phyloP scores from a whole-genome alignment of 2,329 filamentous ascomycete species.

The Fusarium nodosum region DNA sequence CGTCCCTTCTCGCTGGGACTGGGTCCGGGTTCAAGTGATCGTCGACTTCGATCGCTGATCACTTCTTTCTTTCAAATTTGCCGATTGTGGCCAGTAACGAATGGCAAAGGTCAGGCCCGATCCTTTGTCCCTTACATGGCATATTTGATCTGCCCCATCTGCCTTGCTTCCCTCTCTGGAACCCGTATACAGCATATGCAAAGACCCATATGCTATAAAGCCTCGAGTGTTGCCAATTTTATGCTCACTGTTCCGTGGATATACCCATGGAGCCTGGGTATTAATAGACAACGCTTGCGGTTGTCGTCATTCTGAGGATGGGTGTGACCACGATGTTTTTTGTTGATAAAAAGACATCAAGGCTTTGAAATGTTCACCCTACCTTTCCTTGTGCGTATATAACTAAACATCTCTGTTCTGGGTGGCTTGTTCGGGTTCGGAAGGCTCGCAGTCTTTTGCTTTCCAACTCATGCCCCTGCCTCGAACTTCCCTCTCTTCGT shows the following conservation, averaged over 20 bases:
- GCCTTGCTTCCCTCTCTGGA: constrained; percentile 1
- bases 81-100: neutral
- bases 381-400: constrained; percentile 11
- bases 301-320: neutral
- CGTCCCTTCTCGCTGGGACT: neutral
- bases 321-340: neutral
- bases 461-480: neutral
- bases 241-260: neutral
- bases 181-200: neutral
- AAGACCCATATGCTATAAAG: neutral
- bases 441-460: neutral
- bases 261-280: neutral
- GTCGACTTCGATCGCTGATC: neutral
- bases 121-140: neutral
- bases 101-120: neutral
- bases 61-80: neutral
- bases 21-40: constrained; percentile 21
- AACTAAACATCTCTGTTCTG: constrained; percentile 4
- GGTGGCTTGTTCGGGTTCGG: neutral
- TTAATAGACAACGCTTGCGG: constrained; percentile 2
- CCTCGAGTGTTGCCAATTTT: neutral
- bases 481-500: neutral
- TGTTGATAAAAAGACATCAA: constrained; percentile 11
- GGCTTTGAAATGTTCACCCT: constrained; percentile 1
- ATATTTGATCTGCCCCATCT: constrained; percentile 1